Evolutionary conservation across 2,329 filamentous ascomycete genomes (phyloP).

Genomic region (Alternaria postmessia): DNA sequence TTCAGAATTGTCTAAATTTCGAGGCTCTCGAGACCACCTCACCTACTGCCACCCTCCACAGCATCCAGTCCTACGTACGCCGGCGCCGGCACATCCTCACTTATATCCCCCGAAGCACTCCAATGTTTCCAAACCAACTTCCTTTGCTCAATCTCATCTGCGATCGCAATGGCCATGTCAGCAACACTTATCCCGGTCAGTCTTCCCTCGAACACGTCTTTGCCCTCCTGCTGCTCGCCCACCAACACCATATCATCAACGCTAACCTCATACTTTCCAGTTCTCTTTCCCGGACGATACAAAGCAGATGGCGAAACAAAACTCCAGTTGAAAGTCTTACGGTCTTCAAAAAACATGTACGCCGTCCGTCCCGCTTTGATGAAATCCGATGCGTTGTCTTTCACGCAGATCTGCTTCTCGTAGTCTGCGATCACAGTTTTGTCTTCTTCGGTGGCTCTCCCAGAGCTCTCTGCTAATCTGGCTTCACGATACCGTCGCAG

Average conservation of each 20-base stretch:
- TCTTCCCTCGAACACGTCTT: conserved; percentile 40
- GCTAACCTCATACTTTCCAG: conserved; percentile 43
- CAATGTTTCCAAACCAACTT: conserved; percentile 43
- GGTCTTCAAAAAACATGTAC: conserved; percentile 50
- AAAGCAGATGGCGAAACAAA: conserved; percentile 46
- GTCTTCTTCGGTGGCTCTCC: conserved; percentile 26
- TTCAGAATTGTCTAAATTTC: accelerated
- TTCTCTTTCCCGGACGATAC: conserved; percentile 45
- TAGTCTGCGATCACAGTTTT: conserved; percentile 29
- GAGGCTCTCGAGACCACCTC: not conserved
- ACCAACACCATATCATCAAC: conserved; percentile 44
- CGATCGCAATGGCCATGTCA: conserved; percentile 48
- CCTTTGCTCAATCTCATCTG: conserved; percentile 43
- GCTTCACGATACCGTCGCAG: conserved; percentile 40
- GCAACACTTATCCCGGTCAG: conserved; percentile 45
- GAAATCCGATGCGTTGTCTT: conserved; percentile 40
- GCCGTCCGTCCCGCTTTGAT: conserved; percentile 46
- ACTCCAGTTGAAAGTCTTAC: conserved; percentile 43
- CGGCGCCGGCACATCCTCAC: conserved; percentile 36
- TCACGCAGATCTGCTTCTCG: conserved; percentile 30
- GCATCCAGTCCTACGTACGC: conserved; percentile 37
- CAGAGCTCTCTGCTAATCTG: conserved; percentile 29
- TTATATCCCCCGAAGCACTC: conserved; percentile 42
- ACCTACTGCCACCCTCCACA: conserved; percentile 27
- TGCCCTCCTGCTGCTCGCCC: conserved; percentile 31